Evolutionary conservation across 768 basidiomycete species (phyloP).

Genomic region (Lentinula raphanica): DNA sequence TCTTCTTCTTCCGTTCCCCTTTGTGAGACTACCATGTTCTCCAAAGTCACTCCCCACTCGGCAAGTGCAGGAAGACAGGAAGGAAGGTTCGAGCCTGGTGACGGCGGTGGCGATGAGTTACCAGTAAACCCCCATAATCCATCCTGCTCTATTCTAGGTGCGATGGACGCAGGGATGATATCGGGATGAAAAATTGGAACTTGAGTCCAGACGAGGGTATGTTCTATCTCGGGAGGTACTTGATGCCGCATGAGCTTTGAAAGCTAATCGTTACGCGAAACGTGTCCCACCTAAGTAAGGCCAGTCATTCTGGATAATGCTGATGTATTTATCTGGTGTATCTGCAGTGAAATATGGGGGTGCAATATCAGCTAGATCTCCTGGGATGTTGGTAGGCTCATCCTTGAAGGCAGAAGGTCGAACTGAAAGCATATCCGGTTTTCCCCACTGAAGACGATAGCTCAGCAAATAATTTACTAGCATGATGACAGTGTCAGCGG

Average conservation of each 20-base stretch:
- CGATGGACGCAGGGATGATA: conserved; percentile 45
- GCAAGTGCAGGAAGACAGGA: conserved; percentile 56
- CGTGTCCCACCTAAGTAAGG: conserved; percentile 67
- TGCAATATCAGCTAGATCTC: conserved; percentile 16
- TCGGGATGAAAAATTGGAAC: conserved; percentile 64
- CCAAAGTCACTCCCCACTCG: conserved; percentile 67
- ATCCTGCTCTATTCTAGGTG: conserved; percentile 60
- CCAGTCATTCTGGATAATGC: conserved; percentile 82
- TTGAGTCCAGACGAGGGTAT: conserved; percentile 73
- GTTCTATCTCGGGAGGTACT: conserved; percentile 72
- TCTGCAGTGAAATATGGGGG: conserved; percentile 64
- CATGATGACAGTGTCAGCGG: neutral
- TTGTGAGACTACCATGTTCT: conserved; percentile 50
- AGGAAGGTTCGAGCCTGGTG: conserved; percentile 54
- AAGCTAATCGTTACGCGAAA: neutral
- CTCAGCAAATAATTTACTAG: conserved; percentile 69
- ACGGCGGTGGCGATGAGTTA: conserved; percentile 44
- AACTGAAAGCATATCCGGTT: conserved; percentile 58
- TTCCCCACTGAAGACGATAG: conserved; percentile 72
- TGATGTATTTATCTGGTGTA: conserved; percentile 53
- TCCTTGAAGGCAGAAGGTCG: conserved; percentile 48
- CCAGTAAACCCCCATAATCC: conserved; percentile 85
- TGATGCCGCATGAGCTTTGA: neutral
- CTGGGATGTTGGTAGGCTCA: neutral
- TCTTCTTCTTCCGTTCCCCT: conserved; percentile 51